Conservation (phyloP, 2,329 filamentous ascomycete species). For the Talaromyces atroroseus region DNA sequence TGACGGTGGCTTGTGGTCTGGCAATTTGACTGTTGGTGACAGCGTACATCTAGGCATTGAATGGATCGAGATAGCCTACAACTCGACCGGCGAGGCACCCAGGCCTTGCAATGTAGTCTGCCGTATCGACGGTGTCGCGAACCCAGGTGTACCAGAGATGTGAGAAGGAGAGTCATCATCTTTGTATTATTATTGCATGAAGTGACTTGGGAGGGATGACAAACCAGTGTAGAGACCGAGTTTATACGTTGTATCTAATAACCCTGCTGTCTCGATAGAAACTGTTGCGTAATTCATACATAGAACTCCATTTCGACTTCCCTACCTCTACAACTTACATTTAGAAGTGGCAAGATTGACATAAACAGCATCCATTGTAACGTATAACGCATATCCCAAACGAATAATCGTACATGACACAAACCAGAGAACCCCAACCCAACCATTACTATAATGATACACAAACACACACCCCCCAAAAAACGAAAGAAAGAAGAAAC, state of each 20-base stretch:
- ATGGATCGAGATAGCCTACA: conserved; percentile 40
- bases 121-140: conserved; percentile 20
- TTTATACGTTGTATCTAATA: background rate
- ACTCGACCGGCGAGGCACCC: conserved; percentile 22
- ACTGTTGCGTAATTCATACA: background rate
- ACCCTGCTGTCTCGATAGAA: background rate
- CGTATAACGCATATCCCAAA: background rate
- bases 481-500: background rate
- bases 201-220: background rate
- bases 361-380: background rate
- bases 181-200: background rate
- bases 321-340: background rate
- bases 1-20: conserved; percentile 38
- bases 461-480: background rate
- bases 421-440: background rate
- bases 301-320: background rate
- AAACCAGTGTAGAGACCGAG: background rate
- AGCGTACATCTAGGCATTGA: conserved; percentile 36
- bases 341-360: background rate
- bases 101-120: conserved; percentile 12
- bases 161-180: background rate
- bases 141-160: conserved; percentile 9
- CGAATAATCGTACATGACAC: background rate
- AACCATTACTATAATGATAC: background rate
- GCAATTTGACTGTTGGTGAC: conserved; percentile 34